phyloP scores from a whole-genome alignment of 768 basidiomycete species.

The Rossbeevera mucosa region DNA sequence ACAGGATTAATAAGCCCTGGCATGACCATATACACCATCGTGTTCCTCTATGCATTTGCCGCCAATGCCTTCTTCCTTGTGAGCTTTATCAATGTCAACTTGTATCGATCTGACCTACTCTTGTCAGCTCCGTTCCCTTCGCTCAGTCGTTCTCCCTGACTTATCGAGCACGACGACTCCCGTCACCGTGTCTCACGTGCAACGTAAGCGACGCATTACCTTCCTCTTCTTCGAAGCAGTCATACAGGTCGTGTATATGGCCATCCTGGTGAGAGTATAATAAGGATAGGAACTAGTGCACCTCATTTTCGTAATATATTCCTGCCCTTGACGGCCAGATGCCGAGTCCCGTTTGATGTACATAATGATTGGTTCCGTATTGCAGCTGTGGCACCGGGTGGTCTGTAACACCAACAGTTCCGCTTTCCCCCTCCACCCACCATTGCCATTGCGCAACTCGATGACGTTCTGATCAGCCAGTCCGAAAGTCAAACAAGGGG shows the following conservation, averaged over 20 bases:
- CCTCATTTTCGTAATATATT: not conserved
- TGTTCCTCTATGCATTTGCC: conserved; percentile 82
- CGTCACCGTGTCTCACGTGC: conserved; percentile 67
- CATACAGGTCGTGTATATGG: conserved; percentile 82
- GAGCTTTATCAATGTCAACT: conserved; percentile 21
- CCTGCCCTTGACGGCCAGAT: not conserved
- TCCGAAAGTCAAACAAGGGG: too few species aligned
- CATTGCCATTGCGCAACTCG: too few species aligned
- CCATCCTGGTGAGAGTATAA: conserved; percentile 63
- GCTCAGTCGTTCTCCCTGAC: conserved; percentile 88
- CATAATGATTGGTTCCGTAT: too few species aligned
- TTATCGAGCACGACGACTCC: conserved; percentile 40
- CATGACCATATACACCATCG: conserved; percentile 56
- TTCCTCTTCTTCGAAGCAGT: conserved; percentile 88
- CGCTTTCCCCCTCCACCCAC: too few species aligned
- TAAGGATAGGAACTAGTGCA: not conserved
- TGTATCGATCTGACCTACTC: not conserved
- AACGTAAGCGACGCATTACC: conserved; percentile 78
- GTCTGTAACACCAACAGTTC: too few species aligned
- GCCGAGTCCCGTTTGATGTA: too few species aligned
- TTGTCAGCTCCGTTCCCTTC: conserved; percentile 83
- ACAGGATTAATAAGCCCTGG: conserved; percentile 62
- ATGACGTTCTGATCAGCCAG: too few species aligned
- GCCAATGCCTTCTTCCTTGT: conserved; percentile 95
- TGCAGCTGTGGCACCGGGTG: too few species aligned